Evolutionary conservation across 768 basidiomycete genomes (phyloP).

Genomic region (Stropharia rugosoannulata): DNA sequence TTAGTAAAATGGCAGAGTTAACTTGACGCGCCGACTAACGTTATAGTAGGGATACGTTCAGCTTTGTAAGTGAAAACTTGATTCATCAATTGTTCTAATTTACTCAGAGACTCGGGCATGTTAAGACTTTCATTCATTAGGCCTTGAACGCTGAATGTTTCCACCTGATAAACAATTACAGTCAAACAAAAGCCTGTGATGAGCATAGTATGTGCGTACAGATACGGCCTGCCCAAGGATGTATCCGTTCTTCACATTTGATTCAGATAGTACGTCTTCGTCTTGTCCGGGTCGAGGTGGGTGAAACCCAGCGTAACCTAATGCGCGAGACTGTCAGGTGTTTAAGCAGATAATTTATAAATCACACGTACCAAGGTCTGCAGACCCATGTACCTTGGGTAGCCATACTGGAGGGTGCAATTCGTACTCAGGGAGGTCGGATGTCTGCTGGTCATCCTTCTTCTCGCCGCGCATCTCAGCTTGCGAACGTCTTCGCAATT

Average conservation of each 20-base stretch:
- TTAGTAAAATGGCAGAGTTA: not conserved
- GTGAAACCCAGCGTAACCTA: conserved; percentile 76
- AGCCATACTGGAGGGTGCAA: conserved; percentile 74
- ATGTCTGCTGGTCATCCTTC: conserved; percentile 28
- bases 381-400: conserved; percentile 60
- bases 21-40: conserved; percentile 46
- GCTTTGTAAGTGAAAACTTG: conserved; percentile 68
- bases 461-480: conserved; percentile 30
- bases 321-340: not conserved
- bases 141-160: conserved; percentile 59
- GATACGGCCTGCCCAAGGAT: conserved; percentile 50
- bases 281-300: conserved; percentile 75
- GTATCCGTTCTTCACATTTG: conserved; percentile 68
- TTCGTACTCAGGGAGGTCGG: conserved; percentile 53
- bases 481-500: conserved; percentile 13
- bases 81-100: conserved; percentile 74
- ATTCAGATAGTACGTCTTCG: conserved; percentile 68
- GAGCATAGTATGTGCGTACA: conserved; percentile 35
- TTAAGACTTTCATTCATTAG: conserved; percentile 51
- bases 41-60: conserved; percentile 55
- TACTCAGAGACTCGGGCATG: conserved; percentile 49
- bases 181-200: not conserved
- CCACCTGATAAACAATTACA: conserved; percentile 42
- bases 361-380: conserved; percentile 58
- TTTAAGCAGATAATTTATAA: not conserved